A percentile compares a stretch with the other conserved stretches of the same genome.
Conservation (phyloP, 2,329 filamentous ascomycete genomes). For the Colletotrichum tropicale region DNA sequence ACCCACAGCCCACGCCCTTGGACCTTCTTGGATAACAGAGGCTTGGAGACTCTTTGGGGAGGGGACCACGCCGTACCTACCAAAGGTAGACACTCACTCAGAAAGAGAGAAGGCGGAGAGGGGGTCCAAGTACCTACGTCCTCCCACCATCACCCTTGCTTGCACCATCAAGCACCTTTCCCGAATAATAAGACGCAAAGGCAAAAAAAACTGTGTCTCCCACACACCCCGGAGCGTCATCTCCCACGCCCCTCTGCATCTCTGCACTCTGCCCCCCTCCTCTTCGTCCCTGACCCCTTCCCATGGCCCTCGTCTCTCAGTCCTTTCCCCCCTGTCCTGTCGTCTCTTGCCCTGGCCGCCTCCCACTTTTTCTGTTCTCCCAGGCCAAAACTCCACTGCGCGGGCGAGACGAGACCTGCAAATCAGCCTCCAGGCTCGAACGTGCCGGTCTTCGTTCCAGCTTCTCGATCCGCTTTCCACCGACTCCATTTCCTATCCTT, state of each 20-base stretch:
- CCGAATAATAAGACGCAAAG: constrained; percentile 17
- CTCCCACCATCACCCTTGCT: constrained; percentile 17
- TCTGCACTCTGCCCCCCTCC: not conserved
- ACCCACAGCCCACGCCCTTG: not conserved
- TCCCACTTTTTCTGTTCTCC: constrained; percentile 3
- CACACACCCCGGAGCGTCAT: constrained; percentile 8
- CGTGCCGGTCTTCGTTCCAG: constrained; percentile 20
- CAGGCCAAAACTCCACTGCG: constrained; percentile 9
- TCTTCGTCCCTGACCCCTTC: not conserved
- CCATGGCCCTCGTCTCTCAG: not conserved
- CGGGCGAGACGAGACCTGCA: constrained; percentile 17
- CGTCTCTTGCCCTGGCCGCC: constrained; percentile 13
- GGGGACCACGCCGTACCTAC: not conserved
- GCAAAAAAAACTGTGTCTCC: constrained; percentile 5
- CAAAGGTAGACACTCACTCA: not conserved
- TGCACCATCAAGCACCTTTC: constrained; percentile 12
- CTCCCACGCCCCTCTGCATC: constrained; percentile 16
- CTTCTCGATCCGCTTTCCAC: constrained; percentile 10
- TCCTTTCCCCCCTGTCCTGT: not conserved
- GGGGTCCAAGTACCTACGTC: not conserved
- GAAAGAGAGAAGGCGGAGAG: not conserved
- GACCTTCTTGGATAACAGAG: not conserved
- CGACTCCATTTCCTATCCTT: constrained; percentile 12
- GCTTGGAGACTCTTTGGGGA: not conserved
- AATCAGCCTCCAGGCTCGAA: constrained; percentile 19